Evolutionary conservation across 2,329 filamentous ascomycete species (phyloP).

Genomic region (Penicillium sp.): DNA sequence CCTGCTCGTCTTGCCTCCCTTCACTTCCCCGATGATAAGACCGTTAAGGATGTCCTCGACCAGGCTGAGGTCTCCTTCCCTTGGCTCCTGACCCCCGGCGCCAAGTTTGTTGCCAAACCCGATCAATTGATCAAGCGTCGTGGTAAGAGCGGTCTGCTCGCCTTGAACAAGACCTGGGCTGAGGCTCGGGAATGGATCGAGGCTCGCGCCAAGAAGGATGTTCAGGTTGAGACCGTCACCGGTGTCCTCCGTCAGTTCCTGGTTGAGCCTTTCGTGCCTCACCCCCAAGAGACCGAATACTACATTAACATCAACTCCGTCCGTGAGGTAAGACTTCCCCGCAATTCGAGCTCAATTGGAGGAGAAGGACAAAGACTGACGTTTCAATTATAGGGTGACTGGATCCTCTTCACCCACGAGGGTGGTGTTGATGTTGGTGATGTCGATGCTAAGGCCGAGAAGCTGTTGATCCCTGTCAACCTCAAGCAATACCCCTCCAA

Average conservation of each 20-base stretch:
- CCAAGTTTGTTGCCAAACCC: conserved; percentile 98
- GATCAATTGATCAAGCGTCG: conserved; percentile 99
- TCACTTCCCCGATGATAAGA: conserved; percentile 85
- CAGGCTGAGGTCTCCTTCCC: conserved; percentile 96
- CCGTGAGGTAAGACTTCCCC: conserved; percentile 76
- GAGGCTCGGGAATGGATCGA: conserved; percentile 94
- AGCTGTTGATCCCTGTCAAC: conserved; percentile 95
- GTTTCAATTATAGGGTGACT: conserved; percentile 70
- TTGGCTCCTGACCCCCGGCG: conserved; percentile 77
- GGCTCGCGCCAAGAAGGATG: conserved; percentile 82
- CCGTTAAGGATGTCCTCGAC: conserved; percentile 79
- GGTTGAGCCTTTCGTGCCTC: conserved; percentile 96
- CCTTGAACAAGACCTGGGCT: conserved; percentile 94
- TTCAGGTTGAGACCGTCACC: conserved; percentile 87
- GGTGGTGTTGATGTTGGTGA: conserved; percentile 99
- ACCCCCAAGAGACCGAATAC: conserved; percentile 93
- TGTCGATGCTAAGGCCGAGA: conserved; percentile 98
- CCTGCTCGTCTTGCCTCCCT: conserved; percentile 86
- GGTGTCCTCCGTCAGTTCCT: conserved; percentile 92
- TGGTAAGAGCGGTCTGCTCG: conserved; percentile 96
- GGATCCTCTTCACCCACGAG: conserved; percentile 99
- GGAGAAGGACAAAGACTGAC: conserved; percentile 21
- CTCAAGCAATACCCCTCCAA: conserved; percentile 93
- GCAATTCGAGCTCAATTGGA: neutral
- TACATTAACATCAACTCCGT: conserved; percentile 99